Base-by-base conservation (phyloP, 78 protist genomes). In the Pelomyxa schiedti region DNA sequence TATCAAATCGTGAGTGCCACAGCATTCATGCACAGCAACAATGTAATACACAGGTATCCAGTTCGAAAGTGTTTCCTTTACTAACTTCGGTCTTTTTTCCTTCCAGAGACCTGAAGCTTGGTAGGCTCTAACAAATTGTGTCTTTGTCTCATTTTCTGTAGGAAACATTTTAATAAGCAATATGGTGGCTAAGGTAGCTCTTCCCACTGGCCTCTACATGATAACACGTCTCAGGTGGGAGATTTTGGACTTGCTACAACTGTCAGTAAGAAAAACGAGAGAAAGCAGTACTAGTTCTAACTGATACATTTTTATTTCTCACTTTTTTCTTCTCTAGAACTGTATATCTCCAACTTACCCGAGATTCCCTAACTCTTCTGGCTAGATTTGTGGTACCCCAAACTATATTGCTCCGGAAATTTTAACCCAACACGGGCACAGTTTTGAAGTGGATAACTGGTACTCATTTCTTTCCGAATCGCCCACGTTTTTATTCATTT, bases 371-470 rank as follows among this genome's bases (percentile, higher is more conserved):
- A 8, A 1, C 30, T 4, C 42, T 40, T 8, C 39, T 30, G 5
- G 88, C 64, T 94, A 97, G 24, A 87, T 96, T 28, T 96, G 99
- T 86, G 99, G 99, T 16, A 96, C 99, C 39, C 99, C 99, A 39
- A 96, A 96, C 88, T 96, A 95, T 90, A 93, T 96, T 37, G 98
- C 99, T 16, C 99, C 99, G 22, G 99, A 96, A 80, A 84, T 96
- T 40, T 74, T 94, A 6, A 79, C 83, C 53, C 24, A 58, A 66
- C 52, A 37, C 72, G 92, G 92, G 7, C 94, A 92, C 81, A 39
- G 81, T 26, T 86, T 66, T 68, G 88, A 81, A 39, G 92, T 75
- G 29, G 85, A 83, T 35, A 63, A 77, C 8, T 82, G 92, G 87
- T 40, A 4, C 4, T 36, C 4, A 7, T 65, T 38, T 8, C 69